Percentiles rank a stretch among this genome's conserved stretches.
Evolutionary conservation across 305 asterid species (phyloP).

Genomic region (Ilex paraguariensis): DNA sequence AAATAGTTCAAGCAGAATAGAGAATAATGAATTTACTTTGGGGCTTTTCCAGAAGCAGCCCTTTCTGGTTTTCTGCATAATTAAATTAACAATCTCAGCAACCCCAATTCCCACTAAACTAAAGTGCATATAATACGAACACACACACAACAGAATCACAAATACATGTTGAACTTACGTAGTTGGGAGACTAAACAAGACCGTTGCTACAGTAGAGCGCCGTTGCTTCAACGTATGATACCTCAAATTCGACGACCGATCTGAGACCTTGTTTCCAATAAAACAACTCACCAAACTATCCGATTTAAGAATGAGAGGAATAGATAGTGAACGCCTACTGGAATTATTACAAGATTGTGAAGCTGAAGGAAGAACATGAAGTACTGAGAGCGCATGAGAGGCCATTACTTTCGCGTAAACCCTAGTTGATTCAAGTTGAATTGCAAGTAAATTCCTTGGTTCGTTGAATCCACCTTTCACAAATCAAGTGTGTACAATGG

Average conservation of each 20-base stretch:
- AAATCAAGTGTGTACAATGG: too few species aligned
- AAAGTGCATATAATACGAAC: too few species aligned
- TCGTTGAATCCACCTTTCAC: too few species aligned
- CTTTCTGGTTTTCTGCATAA: too few species aligned
- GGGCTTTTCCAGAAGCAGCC: too few species aligned
- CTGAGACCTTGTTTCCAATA: slow-evolving; percentile 44
- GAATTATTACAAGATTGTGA: slow-evolving; percentile 31
- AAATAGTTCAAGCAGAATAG: neutral
- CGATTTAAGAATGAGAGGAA: slow-evolving; percentile 7
- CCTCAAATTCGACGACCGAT: slow-evolving; percentile 32
- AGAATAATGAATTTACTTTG: neutral
- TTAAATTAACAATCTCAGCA: too few species aligned
- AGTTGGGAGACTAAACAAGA: slow-evolving; percentile 63
- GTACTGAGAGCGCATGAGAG: slow-evolving; percentile 49
- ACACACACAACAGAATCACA: too few species aligned
- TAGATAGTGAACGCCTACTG: slow-evolving; percentile 23
- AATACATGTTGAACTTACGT: slow-evolving; percentile 33
- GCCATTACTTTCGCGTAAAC: slow-evolving; percentile 39
- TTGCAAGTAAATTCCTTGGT: too few species aligned
- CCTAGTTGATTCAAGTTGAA: too few species aligned
- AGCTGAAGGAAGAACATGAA: slow-evolving; percentile 18
- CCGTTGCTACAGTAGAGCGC: slow-evolving; percentile 50
- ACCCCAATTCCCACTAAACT: too few species aligned
- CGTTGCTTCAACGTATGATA: slow-evolving; percentile 30
- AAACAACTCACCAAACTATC: slow-evolving; percentile 19